These are phyloP conservation scores for Hsuehochloa calcarea DNA, from an alignment of 176 grass and related monocot species.

Conservation along the genomic window DNA sequence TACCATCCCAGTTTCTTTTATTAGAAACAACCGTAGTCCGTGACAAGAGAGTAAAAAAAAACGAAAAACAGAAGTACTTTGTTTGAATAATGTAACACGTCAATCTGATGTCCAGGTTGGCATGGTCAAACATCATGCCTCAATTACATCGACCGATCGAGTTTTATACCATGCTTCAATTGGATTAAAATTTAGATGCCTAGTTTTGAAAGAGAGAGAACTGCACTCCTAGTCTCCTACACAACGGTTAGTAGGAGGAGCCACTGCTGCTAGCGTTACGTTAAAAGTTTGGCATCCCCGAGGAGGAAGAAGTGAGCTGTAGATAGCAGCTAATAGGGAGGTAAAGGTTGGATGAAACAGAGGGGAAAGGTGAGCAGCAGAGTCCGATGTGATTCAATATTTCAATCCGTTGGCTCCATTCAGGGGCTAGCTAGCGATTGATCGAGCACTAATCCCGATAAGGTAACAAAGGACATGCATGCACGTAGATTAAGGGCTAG, in stretches of 20 bases:
- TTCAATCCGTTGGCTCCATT: slow-evolving; percentile 36
- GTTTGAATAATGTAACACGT: too few species aligned
- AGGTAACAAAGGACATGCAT: neutral
- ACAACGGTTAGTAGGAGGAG: slow-evolving; percentile 14
- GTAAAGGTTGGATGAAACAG: slow-evolving; percentile 22
- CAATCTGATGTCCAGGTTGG: too few species aligned
- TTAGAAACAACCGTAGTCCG: too few species aligned
- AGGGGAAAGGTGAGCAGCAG: slow-evolving; percentile 15
- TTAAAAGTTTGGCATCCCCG: slow-evolving; percentile 36
- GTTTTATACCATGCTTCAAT: neutral
- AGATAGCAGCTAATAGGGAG: neutral
- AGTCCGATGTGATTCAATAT: slow-evolving; percentile 10
- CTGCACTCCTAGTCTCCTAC: neutral
- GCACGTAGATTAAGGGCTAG: slow-evolving; percentile 14
- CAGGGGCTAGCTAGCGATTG: neutral
- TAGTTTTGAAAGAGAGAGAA: neutral
- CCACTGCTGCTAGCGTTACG: neutral
- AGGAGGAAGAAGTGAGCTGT: slow-evolving; percentile 24
- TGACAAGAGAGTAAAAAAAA: too few species aligned
- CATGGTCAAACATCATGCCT: too few species aligned
- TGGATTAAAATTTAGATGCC: neutral
- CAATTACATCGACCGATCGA: too few species aligned
- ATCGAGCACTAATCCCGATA: slow-evolving; percentile 15
- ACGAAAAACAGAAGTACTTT: too few species aligned
- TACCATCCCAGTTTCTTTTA: too few species aligned